phyloP scores from a whole-genome alignment of 228 moss, liverwort and hornwort genomes.

The Sphagnum fallax region DNA sequence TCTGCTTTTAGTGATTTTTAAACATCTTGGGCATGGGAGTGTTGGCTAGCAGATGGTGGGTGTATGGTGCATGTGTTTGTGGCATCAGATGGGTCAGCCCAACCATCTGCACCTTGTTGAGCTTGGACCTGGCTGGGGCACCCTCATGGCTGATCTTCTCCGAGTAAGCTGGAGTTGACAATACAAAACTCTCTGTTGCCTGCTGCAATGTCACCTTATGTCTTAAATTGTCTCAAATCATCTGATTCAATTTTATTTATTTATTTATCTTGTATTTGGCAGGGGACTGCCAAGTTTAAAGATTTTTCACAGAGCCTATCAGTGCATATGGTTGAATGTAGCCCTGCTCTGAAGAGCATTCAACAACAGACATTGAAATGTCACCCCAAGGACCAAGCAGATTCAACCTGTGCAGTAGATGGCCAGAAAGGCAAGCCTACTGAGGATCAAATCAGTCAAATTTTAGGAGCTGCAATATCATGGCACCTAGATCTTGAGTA shows the following conservation, averaged over 20 bases:
- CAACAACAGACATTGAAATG: slow-evolving; percentile 55
- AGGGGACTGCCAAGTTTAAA: slow-evolving; percentile 76
- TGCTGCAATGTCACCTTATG: background rate
- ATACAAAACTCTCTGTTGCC: background rate
- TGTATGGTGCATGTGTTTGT: slow-evolving; percentile 89
- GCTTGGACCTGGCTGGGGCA: slow-evolving; percentile 89
- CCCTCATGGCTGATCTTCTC: slow-evolving; percentile 88
- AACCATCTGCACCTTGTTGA: slow-evolving; percentile 62
- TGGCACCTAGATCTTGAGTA: slow-evolving; percentile 76
- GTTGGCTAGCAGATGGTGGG: slow-evolving; percentile 63
- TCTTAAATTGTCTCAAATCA: no score
- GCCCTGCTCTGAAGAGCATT: slow-evolving; percentile 69
- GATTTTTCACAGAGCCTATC: slow-evolving; percentile 53
- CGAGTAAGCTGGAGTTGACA: slow-evolving; percentile 30
- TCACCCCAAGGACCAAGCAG: slow-evolving; percentile 19
- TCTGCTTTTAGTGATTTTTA: no score
- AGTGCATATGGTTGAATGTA: slow-evolving; percentile 86
- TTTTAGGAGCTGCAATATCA: slow-evolving; percentile 46
- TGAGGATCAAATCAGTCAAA: slow-evolving; percentile 37
- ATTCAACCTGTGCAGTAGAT: slow-evolving; percentile 4
- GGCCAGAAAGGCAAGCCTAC: slow-evolving; percentile 6
- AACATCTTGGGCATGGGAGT: no score
- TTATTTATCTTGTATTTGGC: slow-evolving; percentile 1
- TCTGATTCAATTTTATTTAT: no score
- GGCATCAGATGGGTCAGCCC: slow-evolving; percentile 90